A percentile compares a stretch with the other conserved stretches of the same genome.
Conservation (phyloP, 2,329 filamentous ascomycete species). For the Diaporthe sp. region DNA sequence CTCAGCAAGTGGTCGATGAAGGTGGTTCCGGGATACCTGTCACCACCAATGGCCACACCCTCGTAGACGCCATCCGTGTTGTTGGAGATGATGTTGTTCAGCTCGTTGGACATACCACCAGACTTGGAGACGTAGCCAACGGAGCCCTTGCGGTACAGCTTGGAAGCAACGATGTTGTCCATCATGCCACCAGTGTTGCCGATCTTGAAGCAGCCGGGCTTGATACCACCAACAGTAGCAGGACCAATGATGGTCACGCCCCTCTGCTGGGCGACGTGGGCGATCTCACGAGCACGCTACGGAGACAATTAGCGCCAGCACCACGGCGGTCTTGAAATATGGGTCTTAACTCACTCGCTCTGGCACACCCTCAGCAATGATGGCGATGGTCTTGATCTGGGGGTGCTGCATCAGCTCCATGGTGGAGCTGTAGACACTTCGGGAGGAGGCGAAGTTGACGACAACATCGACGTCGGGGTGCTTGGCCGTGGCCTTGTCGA, state of each 20-base stretch:
- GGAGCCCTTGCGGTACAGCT: slow-evolving; percentile 99
- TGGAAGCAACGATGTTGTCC: slow-evolving; percentile 99
- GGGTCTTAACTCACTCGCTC: slow-evolving; percentile 81
- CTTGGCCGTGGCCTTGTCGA: slow-evolving; percentile 93
- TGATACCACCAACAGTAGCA: slow-evolving; percentile 98
- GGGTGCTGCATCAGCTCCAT: slow-evolving; percentile 98
- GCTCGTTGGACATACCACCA: slow-evolving; percentile 99
- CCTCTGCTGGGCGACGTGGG: slow-evolving; percentile 97
- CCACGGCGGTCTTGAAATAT: background rate
- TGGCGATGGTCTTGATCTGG: slow-evolving; percentile 98
- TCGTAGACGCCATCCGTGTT: slow-evolving; percentile 98
- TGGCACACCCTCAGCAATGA: slow-evolving; percentile 99
- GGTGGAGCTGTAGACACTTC: slow-evolving; percentile 98
- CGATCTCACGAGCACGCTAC: slow-evolving; percentile 96
- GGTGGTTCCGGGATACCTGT: slow-evolving; percentile 97
- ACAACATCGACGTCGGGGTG: slow-evolving; percentile 97
- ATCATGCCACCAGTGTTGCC: slow-evolving; percentile 99
- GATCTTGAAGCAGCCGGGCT: slow-evolving; percentile 99
- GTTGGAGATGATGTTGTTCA: slow-evolving; percentile 99
- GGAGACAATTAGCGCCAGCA: slow-evolving; percentile 47
- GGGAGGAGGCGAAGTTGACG: slow-evolving; percentile 99
- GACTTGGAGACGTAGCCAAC: slow-evolving; percentile 99
- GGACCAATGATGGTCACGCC: slow-evolving; percentile 99
- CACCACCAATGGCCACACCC: slow-evolving; percentile 99
- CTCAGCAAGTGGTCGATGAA: slow-evolving; percentile 99